phyloP scores from a whole-genome alignment of 371 early-diverging fungal species.

The Actinomucor elegans region DNA sequence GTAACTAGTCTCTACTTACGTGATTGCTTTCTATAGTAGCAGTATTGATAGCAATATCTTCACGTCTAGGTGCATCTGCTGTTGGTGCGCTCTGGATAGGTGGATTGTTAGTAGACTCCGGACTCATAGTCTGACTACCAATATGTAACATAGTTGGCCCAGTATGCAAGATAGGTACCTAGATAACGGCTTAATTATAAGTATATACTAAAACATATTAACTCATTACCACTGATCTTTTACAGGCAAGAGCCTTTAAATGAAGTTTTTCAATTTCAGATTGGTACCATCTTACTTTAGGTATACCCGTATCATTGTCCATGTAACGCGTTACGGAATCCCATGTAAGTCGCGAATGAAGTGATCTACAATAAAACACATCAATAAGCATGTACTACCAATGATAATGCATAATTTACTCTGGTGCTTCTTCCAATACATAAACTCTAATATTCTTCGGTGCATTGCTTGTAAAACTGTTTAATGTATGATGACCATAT shows the following conservation, averaged over 20 bases:
- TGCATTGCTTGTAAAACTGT: not conserved
- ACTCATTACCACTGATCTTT: slow-evolving; percentile 3
- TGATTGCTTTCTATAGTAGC: not conserved
- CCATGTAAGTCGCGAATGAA: slow-evolving; percentile 22
- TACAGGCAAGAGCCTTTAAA: slow-evolving; percentile 16
- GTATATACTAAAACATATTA: not conserved
- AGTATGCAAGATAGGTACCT: too few species aligned
- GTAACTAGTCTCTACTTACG: slow-evolving; percentile 7
- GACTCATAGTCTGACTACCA: too few species aligned
- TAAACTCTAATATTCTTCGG: not conserved
- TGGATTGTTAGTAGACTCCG: too few species aligned
- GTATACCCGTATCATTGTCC: slow-evolving; percentile 26
- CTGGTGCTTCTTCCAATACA: slow-evolving; percentile 6
- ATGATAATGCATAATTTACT: not conserved
- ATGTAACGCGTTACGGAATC: slow-evolving; percentile 17
- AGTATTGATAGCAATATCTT: not conserved
- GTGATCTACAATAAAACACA: slow-evolving; percentile 6
- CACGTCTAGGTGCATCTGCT: not conserved
- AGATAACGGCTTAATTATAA: too few species aligned
- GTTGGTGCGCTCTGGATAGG: too few species aligned
- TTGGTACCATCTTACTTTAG: slow-evolving; percentile 23
- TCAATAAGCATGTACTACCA: not conserved
- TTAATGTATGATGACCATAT: not conserved
- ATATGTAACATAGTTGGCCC: too few species aligned
- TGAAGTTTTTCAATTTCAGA: slow-evolving; percentile 24